Evolutionary conservation across 2,329 filamentous ascomycete species (phyloP), one percentile per base, ranked within the genome.

Genomic region (Phoma sp.): DNA sequence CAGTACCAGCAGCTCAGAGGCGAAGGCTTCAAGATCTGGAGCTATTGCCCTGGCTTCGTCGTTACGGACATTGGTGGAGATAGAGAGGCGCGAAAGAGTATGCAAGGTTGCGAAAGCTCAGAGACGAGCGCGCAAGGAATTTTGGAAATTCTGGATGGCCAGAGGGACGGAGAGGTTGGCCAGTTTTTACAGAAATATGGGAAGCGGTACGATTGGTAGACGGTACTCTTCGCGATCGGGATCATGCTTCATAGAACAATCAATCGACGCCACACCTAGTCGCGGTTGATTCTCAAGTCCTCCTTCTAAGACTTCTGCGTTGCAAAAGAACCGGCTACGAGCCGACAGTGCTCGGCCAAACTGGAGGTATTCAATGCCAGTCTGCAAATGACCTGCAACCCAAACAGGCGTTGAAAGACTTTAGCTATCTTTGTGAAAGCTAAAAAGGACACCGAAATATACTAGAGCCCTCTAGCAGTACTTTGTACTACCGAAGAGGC

Each of bases 1-100:
- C 60, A 68, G 43, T 55, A 82, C 68, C 82, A 72, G 27, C 83
- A 72, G 21, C 58, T 65, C 21, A 63, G 65, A 21, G 60, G 60
- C 1, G 51, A 55, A 2, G 65, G 66, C 1, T 60, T 58, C 50
- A 74, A 73, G 50, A 52, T 72, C 4, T 74, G 65, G 66, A 43
- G 56, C 7, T 74, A 60, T 44, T 73, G 70, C 35, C 72, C 71
- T 5, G 72, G 72, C 0, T 74, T 58, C 25, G 71, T 73, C 10
- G 43, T 66, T 6, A 73, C 71, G 10, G 60, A 73, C 43, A 35
- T 74, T 15, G 60, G 47, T 1, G 39, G 55, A 3, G 61, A 70
- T 19, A 59, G 61, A 12, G 58, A 74, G 43, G 29, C 31, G 9
- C 62, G 66, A 19, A 49, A 55, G 8, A 45, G 53, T 4, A 55